Evolutionary conservation across 2,329 filamentous ascomycete genomes (phyloP), one percentile per base, ranked within the genome.

Genomic region (Fusarium sterilihyphosum): DNA sequence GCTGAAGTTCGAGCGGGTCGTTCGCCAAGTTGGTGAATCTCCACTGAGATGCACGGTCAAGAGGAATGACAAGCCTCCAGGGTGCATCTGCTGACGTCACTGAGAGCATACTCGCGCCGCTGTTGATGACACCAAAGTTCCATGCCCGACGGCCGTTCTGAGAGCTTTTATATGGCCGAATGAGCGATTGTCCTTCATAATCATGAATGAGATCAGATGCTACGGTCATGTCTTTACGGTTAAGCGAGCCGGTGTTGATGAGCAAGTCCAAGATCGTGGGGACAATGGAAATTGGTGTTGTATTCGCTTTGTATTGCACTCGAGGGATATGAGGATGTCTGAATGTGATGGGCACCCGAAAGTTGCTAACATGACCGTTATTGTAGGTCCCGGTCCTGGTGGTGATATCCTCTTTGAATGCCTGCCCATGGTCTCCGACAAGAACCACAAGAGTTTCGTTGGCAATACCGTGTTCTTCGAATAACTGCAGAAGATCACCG

Each of bases 91-190:
- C 71, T 9, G 78, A 75, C 11, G 80, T 80, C 18, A 82, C 72
- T 33, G 76, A 74, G 20, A 82, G 62, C 75, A 81, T 80, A 49
- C 78, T 78, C 8, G 78, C 75, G 20, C 81, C 80, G 8, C 78
- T 76, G 58, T 82, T 82, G 53, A 82, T 73, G 52, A 81, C 72
- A 40, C 77, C 78, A 61, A 81, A 81, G 44, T 82, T 81, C 81
- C 80, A 82, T 11, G 74, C 74, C 22, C 74, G 68, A 17, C 73
- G 69, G 52, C 75, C 79, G 44, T 77, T 73, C 29, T 76, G 73
- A 2, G 68, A 65, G 26, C 60, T 69, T 33, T 70, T 71, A 17
- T 78, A 71, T 3, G 76, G 73, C 6, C 81, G 79, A 41, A 82
- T 75, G 8, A 82, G 68, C 12, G 79, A 81, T 47, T 81, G 78